phyloP scores from a whole-genome alignment of 805 yeast species.

The Saccharomycopsis capsularis region DNA sequence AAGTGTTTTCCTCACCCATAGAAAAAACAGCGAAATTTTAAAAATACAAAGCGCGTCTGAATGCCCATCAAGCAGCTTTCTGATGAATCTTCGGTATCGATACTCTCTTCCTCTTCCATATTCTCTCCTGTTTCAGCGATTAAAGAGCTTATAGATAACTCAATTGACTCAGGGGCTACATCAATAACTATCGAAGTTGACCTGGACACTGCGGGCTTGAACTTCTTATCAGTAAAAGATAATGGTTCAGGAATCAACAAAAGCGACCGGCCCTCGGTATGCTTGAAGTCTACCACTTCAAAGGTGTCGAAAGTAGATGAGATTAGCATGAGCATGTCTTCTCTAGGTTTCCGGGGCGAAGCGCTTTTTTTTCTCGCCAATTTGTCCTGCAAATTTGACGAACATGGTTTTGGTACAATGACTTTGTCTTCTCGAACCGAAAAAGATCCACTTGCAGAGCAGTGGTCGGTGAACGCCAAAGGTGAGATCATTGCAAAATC shows the following conservation, averaged over 20 bases:
- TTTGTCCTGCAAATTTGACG: slow-evolving; percentile 18
- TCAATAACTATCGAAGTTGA: slow-evolving; percentile 34
- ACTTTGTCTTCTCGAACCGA: slow-evolving; percentile 29
- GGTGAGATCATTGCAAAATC: slow-evolving; percentile 27
- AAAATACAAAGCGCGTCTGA: too few relatives aligned
- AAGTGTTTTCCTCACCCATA: too few relatives aligned
- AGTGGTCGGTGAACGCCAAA: slow-evolving; percentile 30
- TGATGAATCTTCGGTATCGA: slow-evolving; percentile 13
- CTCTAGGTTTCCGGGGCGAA: slow-evolving; percentile 47
- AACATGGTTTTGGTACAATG: slow-evolving; percentile 19
- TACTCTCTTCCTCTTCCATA: slow-evolving; percentile 27
- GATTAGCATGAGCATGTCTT: slow-evolving; percentile 24
- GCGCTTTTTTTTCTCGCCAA: slow-evolving; percentile 37
- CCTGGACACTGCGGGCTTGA: slow-evolving; percentile 31
- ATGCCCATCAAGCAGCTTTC: slow-evolving; percentile 12
- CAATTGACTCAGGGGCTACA: slow-evolving; percentile 33
- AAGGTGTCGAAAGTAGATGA: slow-evolving; percentile 31
- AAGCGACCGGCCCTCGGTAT: slow-evolving; percentile 30
- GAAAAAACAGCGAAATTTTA: too few relatives aligned
- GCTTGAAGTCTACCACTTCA: slow-evolving; percentile 37
- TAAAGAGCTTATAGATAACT: slow-evolving; percentile 37
- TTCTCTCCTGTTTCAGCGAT: slow-evolving; percentile 32
- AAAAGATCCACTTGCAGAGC: slow-evolving; percentile 29
- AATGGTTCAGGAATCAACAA: slow-evolving; percentile 35
- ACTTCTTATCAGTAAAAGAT: slow-evolving; percentile 30